Conservation (phyloP, 257 asterid species). For the Solanum paucissectum region DNA sequence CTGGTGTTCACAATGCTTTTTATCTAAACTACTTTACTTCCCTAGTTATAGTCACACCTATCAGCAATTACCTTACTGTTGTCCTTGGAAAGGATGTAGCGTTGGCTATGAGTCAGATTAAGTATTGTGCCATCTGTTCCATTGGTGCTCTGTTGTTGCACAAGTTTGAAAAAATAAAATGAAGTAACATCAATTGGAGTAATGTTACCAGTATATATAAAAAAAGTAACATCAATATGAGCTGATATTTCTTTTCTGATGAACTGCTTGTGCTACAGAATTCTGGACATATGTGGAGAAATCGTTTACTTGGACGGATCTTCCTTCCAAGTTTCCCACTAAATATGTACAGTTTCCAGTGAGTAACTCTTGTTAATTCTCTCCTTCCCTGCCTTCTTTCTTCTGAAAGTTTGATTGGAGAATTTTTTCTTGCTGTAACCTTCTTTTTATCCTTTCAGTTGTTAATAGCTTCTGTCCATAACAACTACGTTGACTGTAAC, state of each 20-base stretch:
- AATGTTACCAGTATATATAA: not conserved
- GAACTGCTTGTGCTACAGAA: slow-evolving; percentile 36
- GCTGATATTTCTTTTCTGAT: not conserved
- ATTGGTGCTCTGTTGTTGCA: not conserved
- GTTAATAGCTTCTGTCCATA: slow-evolving; percentile 89
- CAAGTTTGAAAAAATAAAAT: not conserved
- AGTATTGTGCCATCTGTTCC: not conserved
- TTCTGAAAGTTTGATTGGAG: not conserved
- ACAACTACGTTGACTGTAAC: slow-evolving; percentile 91
- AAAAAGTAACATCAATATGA: not conserved
- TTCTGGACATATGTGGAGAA: slow-evolving; percentile 96
- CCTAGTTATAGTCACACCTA: not conserved
- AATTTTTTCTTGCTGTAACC: not conserved
- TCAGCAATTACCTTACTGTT: not conserved
- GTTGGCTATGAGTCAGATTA: not conserved
- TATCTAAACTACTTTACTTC: not conserved
- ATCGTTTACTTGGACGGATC: slow-evolving; percentile 96
- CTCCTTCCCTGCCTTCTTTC: not conserved
- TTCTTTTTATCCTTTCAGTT: slow-evolving; percentile 29
- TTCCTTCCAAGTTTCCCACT: slow-evolving; percentile 95
- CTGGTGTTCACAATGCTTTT: not conserved
- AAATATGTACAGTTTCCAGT: slow-evolving; percentile 97
- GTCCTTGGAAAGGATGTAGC: not conserved
- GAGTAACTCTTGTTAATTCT: slow-evolving; percentile 16
- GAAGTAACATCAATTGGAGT: not conserved